Evolutionary conservation across 441 rosid genomes (phyloP), one percentile per base, ranked within the genome.

Genomic region (Croton setiger): DNA sequence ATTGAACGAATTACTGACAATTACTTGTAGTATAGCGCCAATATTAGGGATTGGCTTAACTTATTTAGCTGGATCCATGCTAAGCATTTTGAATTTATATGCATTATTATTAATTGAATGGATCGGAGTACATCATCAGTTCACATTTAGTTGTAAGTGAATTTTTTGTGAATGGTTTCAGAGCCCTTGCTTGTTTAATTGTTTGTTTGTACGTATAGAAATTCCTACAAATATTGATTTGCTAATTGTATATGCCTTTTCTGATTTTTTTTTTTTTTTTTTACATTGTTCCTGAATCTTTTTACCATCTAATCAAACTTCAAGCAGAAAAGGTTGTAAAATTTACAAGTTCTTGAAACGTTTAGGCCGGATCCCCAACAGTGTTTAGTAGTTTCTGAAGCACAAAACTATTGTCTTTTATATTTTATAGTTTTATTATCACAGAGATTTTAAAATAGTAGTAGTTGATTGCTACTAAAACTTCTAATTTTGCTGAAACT

Each of bases 1-100:
- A 37, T n/a, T 37, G 17, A 60, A 15, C 17, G 11, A 33, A 33
- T 49, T 45, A 10, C 27, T 49, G 43, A 4, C 21, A 52, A 52
- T 48, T 64, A 7, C 9, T 63, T 3, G 5, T 27, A n/a, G 7
- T 47, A 14, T 63, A 1, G 41, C 0, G 59, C 23, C 5, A 7
- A 8, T 4, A 2, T 35, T 33, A 23, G 9, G 5, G 21, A 7
- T 47, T 63, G 18, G 36, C n/a, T 31, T 1, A 31, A 48, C 31
- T 63, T 63, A 48, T 48, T 48, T 0, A 48, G 17, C 55, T 9
- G n/a, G 67, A 63, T 63, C 55, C 55, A 8, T 15, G 44, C 67
- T 63, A 0, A 14, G 23, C 14, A 4, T 10, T 7, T 63, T 21
- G 33, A 54, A 21, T 21, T 13, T 13, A 15, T 53, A 5, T 53